Conservation (phyloP, 78 protist genomes). For the Dictyostelium capitatum region DNA sequence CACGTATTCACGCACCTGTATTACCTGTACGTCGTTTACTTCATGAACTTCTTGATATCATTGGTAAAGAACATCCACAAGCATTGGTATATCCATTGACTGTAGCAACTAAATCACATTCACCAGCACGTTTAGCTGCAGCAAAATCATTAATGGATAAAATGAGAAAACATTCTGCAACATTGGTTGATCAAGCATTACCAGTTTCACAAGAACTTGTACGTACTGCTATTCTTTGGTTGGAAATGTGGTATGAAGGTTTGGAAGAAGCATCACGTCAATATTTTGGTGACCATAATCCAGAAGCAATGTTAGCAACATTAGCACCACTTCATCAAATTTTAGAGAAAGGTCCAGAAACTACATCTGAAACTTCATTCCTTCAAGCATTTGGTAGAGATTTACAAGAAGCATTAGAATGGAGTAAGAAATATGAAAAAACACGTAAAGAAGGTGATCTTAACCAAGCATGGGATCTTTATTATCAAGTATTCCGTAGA, state of each 20-base stretch:
- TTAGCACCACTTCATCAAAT: constrained; percentile 95
- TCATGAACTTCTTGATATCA: constrained; percentile 85
- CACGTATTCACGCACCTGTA: constrained; percentile 94
- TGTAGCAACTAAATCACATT: constrained; percentile 95
- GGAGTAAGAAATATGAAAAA: constrained; percentile 86
- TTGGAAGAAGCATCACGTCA: constrained; percentile 97
- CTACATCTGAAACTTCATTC: constrained; percentile 95
- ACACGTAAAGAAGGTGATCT: constrained; percentile 85
- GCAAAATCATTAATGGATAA: constrained; percentile 83
- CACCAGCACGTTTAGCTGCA: constrained; percentile 78
- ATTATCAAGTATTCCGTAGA: constrained; percentile 95
- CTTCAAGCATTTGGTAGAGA: constrained; percentile 94
- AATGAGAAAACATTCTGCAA: constrained; percentile 84
- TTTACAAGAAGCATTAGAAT: constrained; percentile 93
- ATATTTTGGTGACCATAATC: constrained; percentile 94
- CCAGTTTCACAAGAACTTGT: constrained; percentile 96
- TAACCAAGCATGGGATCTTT: constrained; percentile 98
- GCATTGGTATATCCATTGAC: constrained; percentile 98
- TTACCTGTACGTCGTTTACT: constrained; percentile 83
- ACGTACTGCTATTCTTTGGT: constrained; percentile 98
- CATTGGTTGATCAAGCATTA: constrained; percentile 92
- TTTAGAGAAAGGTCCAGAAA: constrained; percentile 93
- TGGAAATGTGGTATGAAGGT: constrained; percentile 99
- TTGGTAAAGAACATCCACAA: constrained; percentile 98
- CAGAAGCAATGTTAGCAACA: constrained; percentile 92